Conservation (phyloP, 1,284 basidiomycete genomes). For the Abortiporus biennis region DNA sequence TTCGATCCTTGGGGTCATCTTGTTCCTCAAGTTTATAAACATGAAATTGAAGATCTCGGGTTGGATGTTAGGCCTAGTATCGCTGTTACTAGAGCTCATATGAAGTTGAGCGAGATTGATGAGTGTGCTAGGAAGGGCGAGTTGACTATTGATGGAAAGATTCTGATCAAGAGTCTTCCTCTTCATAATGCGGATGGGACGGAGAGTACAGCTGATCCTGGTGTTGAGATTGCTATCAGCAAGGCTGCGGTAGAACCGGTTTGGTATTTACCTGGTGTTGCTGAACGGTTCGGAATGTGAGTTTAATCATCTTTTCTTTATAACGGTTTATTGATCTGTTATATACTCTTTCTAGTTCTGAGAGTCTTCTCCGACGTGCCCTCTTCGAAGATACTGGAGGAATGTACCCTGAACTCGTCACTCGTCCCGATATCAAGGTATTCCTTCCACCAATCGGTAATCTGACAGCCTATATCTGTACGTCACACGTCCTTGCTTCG, state of each 20-base stretch:
- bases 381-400: conserved; percentile 95
- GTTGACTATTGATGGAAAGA: conserved; percentile 76
- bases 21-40: conserved; percentile 72
- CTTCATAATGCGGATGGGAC: conserved; percentile 58
- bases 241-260: conserved; percentile 92
- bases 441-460: conserved; percentile 95
- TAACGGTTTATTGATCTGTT: conserved; percentile 3
- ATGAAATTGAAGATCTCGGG: conserved; percentile 57
- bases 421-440: conserved; percentile 90
- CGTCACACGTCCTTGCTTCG: conserved; percentile 15
- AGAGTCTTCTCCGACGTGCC: conserved; percentile 78
- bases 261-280: conserved; percentile 94
- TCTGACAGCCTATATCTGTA: conserved; percentile 91
- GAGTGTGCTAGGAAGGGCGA: conserved; percentile 72
- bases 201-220: conserved; percentile 57
- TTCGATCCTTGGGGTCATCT: conserved; percentile 96
- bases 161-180: conserved; percentile 66
- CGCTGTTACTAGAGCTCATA: conserved; percentile 82
- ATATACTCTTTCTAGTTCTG: conserved; percentile 47
- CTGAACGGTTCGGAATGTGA: conserved; percentile 83
- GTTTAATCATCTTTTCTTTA: conserved; percentile 21
- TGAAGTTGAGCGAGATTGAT: conserved; percentile 91
- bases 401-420: conserved; percentile 95
- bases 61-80: conserved; percentile 88
- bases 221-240: conserved; percentile 82